These are phyloP conservation scores for Scortechinia acanthostroma DNA, from an alignment of 2,329 filamentous ascomycete species.

Conservation along the genomic window DNA sequence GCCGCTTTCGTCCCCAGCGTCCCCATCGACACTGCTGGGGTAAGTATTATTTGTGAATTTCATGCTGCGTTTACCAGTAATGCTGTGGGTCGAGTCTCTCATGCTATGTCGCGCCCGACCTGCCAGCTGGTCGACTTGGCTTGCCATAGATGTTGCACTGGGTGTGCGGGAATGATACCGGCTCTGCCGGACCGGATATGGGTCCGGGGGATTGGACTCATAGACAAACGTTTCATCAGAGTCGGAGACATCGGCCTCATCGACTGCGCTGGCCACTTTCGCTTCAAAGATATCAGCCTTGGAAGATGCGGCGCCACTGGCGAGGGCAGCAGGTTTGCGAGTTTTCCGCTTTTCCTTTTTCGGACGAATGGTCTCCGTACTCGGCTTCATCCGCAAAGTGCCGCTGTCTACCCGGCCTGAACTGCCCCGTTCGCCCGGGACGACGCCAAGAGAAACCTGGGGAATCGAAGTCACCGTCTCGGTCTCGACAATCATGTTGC, in stretches of 20 bases:
- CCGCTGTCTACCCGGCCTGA: slow-evolving; percentile 11
- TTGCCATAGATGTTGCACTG: slow-evolving; percentile 47
- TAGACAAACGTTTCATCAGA: slow-evolving; percentile 69
- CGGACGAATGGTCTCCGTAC: slow-evolving; percentile 61
- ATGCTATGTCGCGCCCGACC: neutral
- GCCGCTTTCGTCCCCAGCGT: neutral
- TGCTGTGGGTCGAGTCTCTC: neutral
- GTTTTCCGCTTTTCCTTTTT: slow-evolving; percentile 57
- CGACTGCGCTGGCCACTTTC: slow-evolving; percentile 61
- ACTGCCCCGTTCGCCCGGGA: slow-evolving; percentile 38
- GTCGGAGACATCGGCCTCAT: slow-evolving; percentile 63
- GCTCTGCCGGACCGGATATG: slow-evolving; percentile 14
- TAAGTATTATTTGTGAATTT: slow-evolving; percentile 2
- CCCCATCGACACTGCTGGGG: neutral
- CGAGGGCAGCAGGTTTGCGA: slow-evolving; percentile 30
- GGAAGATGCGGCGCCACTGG: slow-evolving; percentile 42
- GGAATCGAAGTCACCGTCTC: slow-evolving; percentile 63
- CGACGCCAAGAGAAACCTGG: slow-evolving; percentile 48
- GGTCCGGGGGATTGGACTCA: slow-evolving; percentile 57
- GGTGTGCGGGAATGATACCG: slow-evolving; percentile 62
- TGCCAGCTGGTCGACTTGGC: neutral
- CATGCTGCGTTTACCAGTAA: slow-evolving; percentile 3
- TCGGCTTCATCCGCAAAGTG: slow-evolving; percentile 47
- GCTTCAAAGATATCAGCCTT: slow-evolving; percentile 68
- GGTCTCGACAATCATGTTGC: slow-evolving; percentile 65